These are phyloP conservation scores for Pythium monospermum DNA, from an alignment of 352 stramenopile species.

Conservation along the genomic window DNA sequence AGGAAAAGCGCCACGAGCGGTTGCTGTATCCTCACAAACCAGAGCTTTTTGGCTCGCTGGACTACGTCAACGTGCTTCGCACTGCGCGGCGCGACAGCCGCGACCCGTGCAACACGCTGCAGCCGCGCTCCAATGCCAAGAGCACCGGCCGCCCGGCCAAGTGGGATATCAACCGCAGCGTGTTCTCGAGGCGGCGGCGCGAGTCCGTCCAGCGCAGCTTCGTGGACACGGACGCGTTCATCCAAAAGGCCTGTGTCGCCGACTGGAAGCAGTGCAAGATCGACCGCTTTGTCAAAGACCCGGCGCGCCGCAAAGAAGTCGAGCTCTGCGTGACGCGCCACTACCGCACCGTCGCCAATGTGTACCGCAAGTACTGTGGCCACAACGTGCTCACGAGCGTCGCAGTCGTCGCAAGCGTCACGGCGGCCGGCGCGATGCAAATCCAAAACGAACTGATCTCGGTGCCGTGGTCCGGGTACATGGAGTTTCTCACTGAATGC, in stretches of 20 bases:
- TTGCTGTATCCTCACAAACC: not conserved
- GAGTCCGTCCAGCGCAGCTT: constrained; percentile 57
- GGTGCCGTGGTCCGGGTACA: constrained; percentile 66
- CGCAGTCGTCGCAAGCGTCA: constrained; percentile 33
- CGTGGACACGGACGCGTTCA: constrained; percentile 61
- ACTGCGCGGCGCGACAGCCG: constrained; percentile 43
- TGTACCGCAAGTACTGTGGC: constrained; percentile 64
- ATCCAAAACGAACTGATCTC: constrained; percentile 65
- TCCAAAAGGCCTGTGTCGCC: constrained; percentile 55
- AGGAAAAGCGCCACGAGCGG: constrained; percentile 35
- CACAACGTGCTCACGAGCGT: constrained; percentile 54
- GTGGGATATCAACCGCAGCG: constrained; percentile 82
- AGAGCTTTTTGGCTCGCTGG: constrained; percentile 26
- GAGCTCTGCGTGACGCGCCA: constrained; percentile 44
- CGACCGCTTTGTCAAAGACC: constrained; percentile 70
- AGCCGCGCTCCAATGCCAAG: constrained; percentile 47
- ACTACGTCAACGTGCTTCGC: constrained; percentile 52
- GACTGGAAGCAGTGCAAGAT: constrained; percentile 76
- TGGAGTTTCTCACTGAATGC: constrained; percentile 60
- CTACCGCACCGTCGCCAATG: constrained; percentile 50
- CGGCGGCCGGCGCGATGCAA: constrained; percentile 36
- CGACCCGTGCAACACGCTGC: constrained; percentile 68
- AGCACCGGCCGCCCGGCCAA: constrained; percentile 27
- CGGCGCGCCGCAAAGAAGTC: constrained; percentile 46
- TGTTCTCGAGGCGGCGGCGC: constrained; percentile 56